Evolutionary conservation across 345 rosid species (phyloP).

Genomic region (Bruguiera parviflora): DNA sequence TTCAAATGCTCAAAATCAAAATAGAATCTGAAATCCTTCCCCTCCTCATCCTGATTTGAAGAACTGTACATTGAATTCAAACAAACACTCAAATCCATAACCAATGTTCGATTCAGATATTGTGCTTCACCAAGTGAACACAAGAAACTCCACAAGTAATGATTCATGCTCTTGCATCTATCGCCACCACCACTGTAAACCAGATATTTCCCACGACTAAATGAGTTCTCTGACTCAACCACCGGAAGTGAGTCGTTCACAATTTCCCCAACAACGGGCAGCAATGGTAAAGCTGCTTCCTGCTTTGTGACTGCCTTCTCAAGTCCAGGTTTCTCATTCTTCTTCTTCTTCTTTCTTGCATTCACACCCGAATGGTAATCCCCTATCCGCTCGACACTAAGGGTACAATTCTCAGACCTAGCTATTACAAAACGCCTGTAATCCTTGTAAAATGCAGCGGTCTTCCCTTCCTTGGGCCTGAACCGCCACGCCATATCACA

Average conservation of each 20-base stretch:
- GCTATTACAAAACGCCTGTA: conserved; percentile 69
- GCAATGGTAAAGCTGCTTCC: conserved; percentile 22
- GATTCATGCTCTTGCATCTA: conserved; percentile 96
- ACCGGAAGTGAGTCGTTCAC: conserved; percentile 78
- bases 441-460: conserved; percentile 84
- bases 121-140: conserved; percentile 96
- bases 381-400: conserved; percentile 58
- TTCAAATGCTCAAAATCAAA: conserved; percentile 96
- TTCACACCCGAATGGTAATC: conserved; percentile 91
- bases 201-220: conserved; percentile 65
- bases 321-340: conserved; percentile 67
- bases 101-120: conserved; percentile 83
- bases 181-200: conserved; percentile 85
- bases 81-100: conserved; percentile 86
- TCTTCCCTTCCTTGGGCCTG: conserved; percentile 90
- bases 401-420: conserved; percentile 63
- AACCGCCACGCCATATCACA: conserved; percentile 98
- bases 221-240: conserved; percentile 70
- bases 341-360: conserved; percentile 80
- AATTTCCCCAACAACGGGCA: conserved; percentile 72
- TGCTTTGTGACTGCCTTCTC: conserved; percentile 42
- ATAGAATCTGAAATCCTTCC: conserved; percentile 91
- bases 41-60: conserved; percentile 82
- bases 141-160: conserved; percentile 93
- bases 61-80: conserved; percentile 70